A percentile compares a stretch with the other conserved stretches of the same genome.
Evolutionary conservation across 768 basidiomycete species (phyloP).

Genomic region (Saitozyma sp.): DNA sequence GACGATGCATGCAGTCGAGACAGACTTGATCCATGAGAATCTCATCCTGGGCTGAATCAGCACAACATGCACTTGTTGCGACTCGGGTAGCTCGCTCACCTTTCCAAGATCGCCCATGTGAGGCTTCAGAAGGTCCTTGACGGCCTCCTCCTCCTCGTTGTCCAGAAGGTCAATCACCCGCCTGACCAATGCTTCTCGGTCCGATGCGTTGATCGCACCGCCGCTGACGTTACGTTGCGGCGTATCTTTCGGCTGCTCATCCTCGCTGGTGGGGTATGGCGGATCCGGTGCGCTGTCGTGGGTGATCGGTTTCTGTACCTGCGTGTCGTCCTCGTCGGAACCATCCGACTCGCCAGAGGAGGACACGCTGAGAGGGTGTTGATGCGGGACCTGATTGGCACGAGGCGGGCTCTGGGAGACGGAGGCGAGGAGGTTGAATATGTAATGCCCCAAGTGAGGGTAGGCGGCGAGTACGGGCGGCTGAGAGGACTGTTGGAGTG

Average conservation of each 20-base stretch:
- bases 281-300: constrained; percentile 2
- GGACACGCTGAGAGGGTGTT: constrained; percentile 50
- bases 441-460: constrained; percentile 43
- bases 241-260: background rate
- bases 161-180: constrained; percentile 70
- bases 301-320: background rate
- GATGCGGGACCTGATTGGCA: constrained; percentile 3
- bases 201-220: constrained; percentile 24
- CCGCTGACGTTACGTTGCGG: background rate
- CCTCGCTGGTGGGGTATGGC: background rate
- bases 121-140: constrained; percentile 72
- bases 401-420: constrained; percentile 24
- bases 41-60: constrained; percentile 32
- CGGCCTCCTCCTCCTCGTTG: constrained; percentile 81
- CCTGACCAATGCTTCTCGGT: constrained; percentile 66
- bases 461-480: constrained; percentile 24
- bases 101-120: constrained; percentile 60
- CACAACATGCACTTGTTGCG: background rate
- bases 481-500: background rate
- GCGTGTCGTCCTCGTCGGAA: constrained; percentile 28
- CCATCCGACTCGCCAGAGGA: constrained; percentile 44
- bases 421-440: constrained; percentile 33
- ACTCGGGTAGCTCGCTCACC: constrained; percentile 47
- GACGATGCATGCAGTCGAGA: constrained; percentile 93
- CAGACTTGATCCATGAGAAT: constrained; percentile 72